Evolutionary conservation across 1,284 basidiomycete genomes (phyloP), one percentile per base, ranked within the genome.

Genomic region (Boletus subluridellus): DNA sequence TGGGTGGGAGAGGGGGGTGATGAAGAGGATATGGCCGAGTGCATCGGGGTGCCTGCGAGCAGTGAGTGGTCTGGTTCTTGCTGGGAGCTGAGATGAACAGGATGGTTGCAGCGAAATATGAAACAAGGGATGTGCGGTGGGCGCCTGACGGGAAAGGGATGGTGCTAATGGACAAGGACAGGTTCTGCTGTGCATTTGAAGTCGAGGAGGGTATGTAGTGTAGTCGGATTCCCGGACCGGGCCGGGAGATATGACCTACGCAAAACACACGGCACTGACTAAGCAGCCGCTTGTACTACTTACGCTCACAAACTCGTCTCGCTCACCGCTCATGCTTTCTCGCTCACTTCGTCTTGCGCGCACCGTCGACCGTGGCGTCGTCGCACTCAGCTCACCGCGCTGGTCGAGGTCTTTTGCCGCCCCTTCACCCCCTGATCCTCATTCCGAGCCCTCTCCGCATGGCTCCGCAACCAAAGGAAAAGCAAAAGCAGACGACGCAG

Each of bases 121-220:
- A 85, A 61, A 79, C 83, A 4, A 78, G 78, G 54, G 85, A 89
- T 64, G 61, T 91, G 14, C 78, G 73, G 52, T 94, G 92, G 92
- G 83, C 89, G n/a, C 87, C 88, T 11, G 91, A 94, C 66, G 92
- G 91, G 12, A 90, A 89, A 64, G 90, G 89, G 4, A 72, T 93
- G 54, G 73, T 88, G 9, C 67, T 94, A 51, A 57, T 92, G 54
- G 89, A 89, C 61, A 86, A 82, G 64, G 85, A 89, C 47, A 80
- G 80, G 46, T 94, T 92, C 66, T 93, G 90, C 67, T 92, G 91
- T 70, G 90, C 90, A 8, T 92, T 91, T 62, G 89, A 92, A 67
- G 90, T 90, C 5, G 80, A 84, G 64, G 84, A 85, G 56, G 79
- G 32, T 3, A 49, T 21, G 26, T 54, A 54, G 38, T 28, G 42